Evolutionary conservation across 768 basidiomycete species (phyloP), one percentile per base, ranked within the genome.

Genomic region (Lactarius hatsudake): DNA sequence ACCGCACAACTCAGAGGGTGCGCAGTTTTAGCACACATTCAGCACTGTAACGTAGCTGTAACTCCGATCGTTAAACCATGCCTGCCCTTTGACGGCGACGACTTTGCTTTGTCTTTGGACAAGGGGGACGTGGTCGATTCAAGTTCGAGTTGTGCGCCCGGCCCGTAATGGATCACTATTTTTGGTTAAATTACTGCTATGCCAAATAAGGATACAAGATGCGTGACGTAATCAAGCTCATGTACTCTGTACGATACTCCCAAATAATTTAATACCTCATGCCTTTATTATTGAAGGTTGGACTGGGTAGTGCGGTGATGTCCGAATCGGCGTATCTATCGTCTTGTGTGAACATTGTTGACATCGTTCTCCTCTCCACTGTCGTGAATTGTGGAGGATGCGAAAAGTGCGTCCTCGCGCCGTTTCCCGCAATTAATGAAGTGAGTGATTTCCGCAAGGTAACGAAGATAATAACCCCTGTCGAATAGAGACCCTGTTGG

Each of bases 401-500:
- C 6, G 51, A 67, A 42, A 59, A 38, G 34, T 40, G 42, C 13
- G 18, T n/a, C 42, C 53, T 64, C 26, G 62, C 43, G 1, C 9
- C 32, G 9, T 55, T 32, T 13, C n/a, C 55, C 26, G 59, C 56
- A 45, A 68, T 68, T 2, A 48, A 23, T 43, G 18, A 56, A 26
- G 67, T 60, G 8, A 62, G 67, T 5, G 67, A 60, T 51, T 64
- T 68, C 18, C 23, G 62, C 54, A 51, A 51, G 18, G 60, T 28
- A n/a, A 68, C 63, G 32, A 64, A 60, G 20, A 68, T 64, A 34
- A 68, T 30, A n/a, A 68, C 18, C 4, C 53, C n/a, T 5, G 62
- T 68, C 28, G 62, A 62, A 17, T 64, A 68, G 0, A 68, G 42
- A 8, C 67, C 62, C 67, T 68, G 54, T 56, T 28, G 17, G 40